Base-by-base conservation (phyloP, 2,329 filamentous ascomycete genomes). In the Botrytis deweyae region DNA sequence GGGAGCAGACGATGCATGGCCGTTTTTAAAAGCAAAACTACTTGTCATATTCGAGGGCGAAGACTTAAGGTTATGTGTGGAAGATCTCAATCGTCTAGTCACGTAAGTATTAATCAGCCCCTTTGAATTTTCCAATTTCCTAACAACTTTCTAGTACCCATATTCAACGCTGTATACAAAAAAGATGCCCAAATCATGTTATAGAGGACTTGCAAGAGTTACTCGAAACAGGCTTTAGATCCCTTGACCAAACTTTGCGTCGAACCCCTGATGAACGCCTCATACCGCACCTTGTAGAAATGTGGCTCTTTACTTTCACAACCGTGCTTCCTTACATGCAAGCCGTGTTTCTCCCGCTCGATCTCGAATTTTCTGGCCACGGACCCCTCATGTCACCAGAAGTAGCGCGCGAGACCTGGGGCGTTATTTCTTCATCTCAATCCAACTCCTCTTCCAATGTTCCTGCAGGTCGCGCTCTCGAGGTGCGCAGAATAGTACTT, bases 261-360 rank as follows among this genome's bases (percentile, higher is more conserved):
- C 89, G 89, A 64, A 90, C 94, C 0, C 88, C 93, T 0, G 95
- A 98, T 80, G 95, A 97, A 75, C 89, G 92, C 49, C 88, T 98
- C n/a, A 94, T 98, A 36, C 93, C 94, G 0, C 90, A 94, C 73
- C 86, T 99, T 0, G 95, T 98, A 3, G 94, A 97, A 81, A 90
- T 98, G 80, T 99, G 96, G 96, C 89, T 97, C 74, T 91, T 96
- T 65, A 95, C 96, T 0, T 98, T 98, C 79, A 95, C 94, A 4
- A 92, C 89, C 10, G 93, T 98, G 55, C 84, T 98, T 8, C 96
- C 96, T 0, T 98, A 97, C 80, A 91, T 99, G 79, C 95, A 98
- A 84, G 94, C 95, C 1, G 95, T 98, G 1, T 98, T 99, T 80
- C 85, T 99, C 2, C 96, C 95, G 0, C 85, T 99, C 1, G 96